Conservation (phyloP, 1,284 basidiomycete genomes). For the Ganoderma sinense region DNA sequence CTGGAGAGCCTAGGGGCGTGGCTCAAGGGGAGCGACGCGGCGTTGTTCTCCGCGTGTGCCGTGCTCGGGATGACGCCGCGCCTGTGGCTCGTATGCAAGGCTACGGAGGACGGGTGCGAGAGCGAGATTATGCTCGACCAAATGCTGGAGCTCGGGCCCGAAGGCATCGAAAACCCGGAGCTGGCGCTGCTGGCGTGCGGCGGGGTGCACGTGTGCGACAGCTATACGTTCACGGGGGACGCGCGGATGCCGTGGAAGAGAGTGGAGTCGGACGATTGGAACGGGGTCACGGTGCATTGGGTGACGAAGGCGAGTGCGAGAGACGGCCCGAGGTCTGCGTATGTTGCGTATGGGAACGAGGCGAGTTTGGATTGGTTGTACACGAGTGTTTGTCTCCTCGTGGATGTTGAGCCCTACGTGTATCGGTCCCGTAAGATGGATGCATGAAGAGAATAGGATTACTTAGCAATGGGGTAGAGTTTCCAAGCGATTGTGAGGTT, state of each 20-base stretch:
- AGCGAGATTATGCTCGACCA: not conserved
- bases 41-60: slow-evolving; percentile 3
- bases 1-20: slow-evolving; percentile 5
- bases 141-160: not conserved
- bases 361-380: not conserved
- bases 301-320: not conserved
- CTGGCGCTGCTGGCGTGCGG: not conserved
- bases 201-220: too few relatives aligned
- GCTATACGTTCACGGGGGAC: not conserved
- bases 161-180: not conserved
- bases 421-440: not conserved
- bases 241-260: not conserved
- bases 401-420: not conserved
- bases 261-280: too few relatives aligned
- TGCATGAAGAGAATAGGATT: too few relatives aligned
- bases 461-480: too few relatives aligned
- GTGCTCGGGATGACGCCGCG: slow-evolving; percentile 6
- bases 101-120: not conserved
- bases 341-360: not conserved
- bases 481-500: too few relatives aligned
- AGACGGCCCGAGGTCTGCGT: not conserved
- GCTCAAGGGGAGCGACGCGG: slow-evolving; percentile 26
- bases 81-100: slow-evolving; percentile 2
- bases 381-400: not conserved
- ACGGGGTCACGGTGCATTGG: not conserved